Evolutionary conservation across 768 basidiomycete genomes (phyloP), one percentile per base, ranked within the genome.

Genomic region (Leccinum broughii): DNA sequence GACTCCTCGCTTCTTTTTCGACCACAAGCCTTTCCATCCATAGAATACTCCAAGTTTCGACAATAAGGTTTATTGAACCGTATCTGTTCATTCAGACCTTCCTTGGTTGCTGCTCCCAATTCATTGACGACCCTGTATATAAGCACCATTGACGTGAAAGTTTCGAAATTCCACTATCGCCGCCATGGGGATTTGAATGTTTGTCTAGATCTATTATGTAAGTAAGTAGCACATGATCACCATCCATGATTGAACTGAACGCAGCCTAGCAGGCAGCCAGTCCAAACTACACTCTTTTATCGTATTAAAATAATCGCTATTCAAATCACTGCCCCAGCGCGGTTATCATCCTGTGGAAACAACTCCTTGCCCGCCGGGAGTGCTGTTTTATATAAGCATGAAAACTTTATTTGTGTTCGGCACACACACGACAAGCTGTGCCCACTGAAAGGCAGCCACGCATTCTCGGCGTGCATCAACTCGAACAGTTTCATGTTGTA

Each of bases 391-490:
- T 50, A 32, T 52, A 44, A 44, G n/a, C 55, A 48, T 57, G 62
- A 58, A 68, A 71, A 56, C 59, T 63, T 49, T 66, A 68, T 70
- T 58, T 49, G 22, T 49, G 48, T 49, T 49, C 24, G 48, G 20
- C 24, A 24, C 14, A 20, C 41, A 44, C 41, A 44, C 41, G 41
- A 59, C 56, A 50, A 63, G 57, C 64, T 59, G 63, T 70, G 64
- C 60, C 17, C n/a, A 44, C 9, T 62, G 52, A 58, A 61, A 53
- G 62, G 62, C 62, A 57, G 56, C 37, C 70, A 72, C 61, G 69
- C 71, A 60, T 51, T 44, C 61, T 24, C 64, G 58, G 68, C 71
- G 58, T 69, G 71, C 59, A 68, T 69, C 71, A 72, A 72, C 13
- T 58, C 59, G 20, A 56, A 56, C 41, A 41, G 17, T n/a, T 61